Evolutionary conservation across 495 filamentous ascomycete species (phyloP).

Genomic region (Penicillium pulvis): DNA sequence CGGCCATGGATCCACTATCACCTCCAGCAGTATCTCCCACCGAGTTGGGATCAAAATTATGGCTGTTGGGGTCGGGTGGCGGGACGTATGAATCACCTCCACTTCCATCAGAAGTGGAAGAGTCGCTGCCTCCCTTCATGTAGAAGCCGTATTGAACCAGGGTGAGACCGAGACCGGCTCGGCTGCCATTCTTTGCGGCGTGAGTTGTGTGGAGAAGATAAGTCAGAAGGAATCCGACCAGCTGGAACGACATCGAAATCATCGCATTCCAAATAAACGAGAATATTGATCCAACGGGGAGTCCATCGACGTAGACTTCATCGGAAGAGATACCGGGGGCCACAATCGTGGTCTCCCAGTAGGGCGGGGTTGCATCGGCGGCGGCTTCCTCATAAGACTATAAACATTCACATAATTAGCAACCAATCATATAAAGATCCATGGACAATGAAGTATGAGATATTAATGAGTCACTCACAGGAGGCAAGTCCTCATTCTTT

Average conservation of each 20-base stretch:
- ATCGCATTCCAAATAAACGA: conserved; percentile 97
- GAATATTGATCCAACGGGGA: conserved; percentile 94
- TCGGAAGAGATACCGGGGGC: conserved; percentile 83
- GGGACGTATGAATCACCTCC: conserved; percentile 49
- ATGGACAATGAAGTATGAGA: not conserved
- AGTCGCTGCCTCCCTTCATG: conserved; percentile 69
- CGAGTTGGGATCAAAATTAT: conserved; percentile 78
- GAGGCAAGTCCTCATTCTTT: conserved; percentile 82
- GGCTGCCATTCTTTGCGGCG: conserved; percentile 95
- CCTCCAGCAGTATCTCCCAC: conserved; percentile 51
- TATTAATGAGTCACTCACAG: conserved; percentile 62
- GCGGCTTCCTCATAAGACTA: conserved; percentile 99
- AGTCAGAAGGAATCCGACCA: conserved; percentile 95
- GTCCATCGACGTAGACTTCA: conserved; percentile 94
- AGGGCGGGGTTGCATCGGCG: conserved; percentile 92
- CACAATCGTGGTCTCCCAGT: conserved; percentile 98
- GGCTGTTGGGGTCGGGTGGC: conserved; percentile 85
- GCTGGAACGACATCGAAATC: conserved; percentile 97
- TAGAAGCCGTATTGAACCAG: conserved; percentile 96
- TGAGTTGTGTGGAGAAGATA: conserved; percentile 98
- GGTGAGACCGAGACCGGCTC: conserved; percentile 90
- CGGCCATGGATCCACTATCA: conserved; percentile 39
- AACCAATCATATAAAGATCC: conserved; percentile 1
- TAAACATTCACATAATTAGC: conserved; percentile 22
- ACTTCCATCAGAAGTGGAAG: conserved; percentile 49